These are phyloP conservation scores for Ramaria sp. DNA, from an alignment of 768 basidiomycete genomes.

Conservation along the genomic window DNA sequence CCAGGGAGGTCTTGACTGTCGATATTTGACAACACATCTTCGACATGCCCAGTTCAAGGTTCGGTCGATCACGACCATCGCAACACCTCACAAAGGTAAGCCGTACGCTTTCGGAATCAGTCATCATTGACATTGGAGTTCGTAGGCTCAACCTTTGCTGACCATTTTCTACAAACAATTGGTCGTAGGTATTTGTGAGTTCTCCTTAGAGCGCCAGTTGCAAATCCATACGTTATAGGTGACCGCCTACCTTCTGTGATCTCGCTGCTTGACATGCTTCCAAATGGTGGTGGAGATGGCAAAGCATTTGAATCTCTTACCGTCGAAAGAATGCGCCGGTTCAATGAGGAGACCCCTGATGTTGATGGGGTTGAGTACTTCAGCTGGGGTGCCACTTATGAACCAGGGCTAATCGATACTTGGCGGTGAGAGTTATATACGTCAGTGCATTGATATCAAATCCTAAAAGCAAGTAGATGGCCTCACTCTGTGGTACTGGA, in stretches of 20 bases:
- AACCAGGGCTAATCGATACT: conserved; percentile 84
- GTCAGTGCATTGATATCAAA: not conserved
- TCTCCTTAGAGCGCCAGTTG: not conserved
- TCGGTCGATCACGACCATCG: conserved; percentile 85
- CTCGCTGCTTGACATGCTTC: conserved; percentile 58
- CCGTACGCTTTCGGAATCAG: not conserved
- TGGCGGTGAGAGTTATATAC: conserved; percentile 43
- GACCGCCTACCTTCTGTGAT: conserved; percentile 29
- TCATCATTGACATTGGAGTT: not conserved
- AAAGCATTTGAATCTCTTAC: conserved; percentile 88
- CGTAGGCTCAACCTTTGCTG: conserved; percentile 79
- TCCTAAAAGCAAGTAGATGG: conserved; percentile 26
- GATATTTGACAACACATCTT: conserved; percentile 79
- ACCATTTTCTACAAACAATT: conserved; percentile 75
- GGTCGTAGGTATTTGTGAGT: conserved; percentile 23
- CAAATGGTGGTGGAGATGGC: conserved; percentile 91
- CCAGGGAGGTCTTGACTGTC: conserved; percentile 90
- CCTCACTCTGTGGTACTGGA: conserved; percentile 73
- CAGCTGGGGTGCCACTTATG: conserved; percentile 89
- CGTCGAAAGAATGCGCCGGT: conserved; percentile 71
- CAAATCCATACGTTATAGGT: conserved; percentile 23
- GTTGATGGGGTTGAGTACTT: conserved; percentile 75
- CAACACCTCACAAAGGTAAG: conserved; percentile 68
- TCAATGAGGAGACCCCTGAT: conserved; percentile 83
- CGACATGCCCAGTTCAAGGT: conserved; percentile 69